Evolutionary conservation across 148 eudicot species (phyloP), one percentile per base, ranked within the genome.

Genomic region (Persicaria maculosa): DNA sequence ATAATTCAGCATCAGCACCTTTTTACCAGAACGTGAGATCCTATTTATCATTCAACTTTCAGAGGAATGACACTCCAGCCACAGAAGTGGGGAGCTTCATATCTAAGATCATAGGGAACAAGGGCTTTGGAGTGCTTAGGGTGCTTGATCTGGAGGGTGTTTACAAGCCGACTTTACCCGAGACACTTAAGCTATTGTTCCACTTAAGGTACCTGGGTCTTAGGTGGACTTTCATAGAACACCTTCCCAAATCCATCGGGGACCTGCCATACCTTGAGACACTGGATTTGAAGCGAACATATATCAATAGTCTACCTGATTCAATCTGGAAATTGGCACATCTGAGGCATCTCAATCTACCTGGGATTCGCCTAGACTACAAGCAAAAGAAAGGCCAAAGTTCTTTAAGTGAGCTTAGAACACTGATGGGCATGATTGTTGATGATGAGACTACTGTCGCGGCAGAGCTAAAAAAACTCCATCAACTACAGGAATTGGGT

Each of bases 171-270:
- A 82, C 69, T 61, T 74, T 86, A 76, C 89, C 89, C 8, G 77
- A 79, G 4, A 77, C 83, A 22, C 81, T 86, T 11, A 85, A 84
- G 50, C 72, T 82, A 45, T 77, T 86, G 50, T 74, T 78, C 50
- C 80, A 82, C 8, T 73, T 86, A 68, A 81, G 85, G 74, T 86
- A 86, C 58, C 68, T 86, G 76, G 89, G 89, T 36, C 77, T 86
- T 53, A 82, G 89, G 77, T 76, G 82, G 82, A 86, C 89, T 44
- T 84, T 79, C 79, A 77, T 82, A 50, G 89, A 86, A 47, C 50
- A n/a, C 19, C 83, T 86, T 62, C 89, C 87, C 6, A 6, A 50
- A 71, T 84, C 89, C 1, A 79, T 86, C 1, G 87, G 87, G 17
- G 74, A 82, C 17, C 75, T 86, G 68, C 71, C 80, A 20, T 78